Base-by-base conservation (phyloP, 768 basidiomycete genomes). In the Epithele typhae region DNA sequence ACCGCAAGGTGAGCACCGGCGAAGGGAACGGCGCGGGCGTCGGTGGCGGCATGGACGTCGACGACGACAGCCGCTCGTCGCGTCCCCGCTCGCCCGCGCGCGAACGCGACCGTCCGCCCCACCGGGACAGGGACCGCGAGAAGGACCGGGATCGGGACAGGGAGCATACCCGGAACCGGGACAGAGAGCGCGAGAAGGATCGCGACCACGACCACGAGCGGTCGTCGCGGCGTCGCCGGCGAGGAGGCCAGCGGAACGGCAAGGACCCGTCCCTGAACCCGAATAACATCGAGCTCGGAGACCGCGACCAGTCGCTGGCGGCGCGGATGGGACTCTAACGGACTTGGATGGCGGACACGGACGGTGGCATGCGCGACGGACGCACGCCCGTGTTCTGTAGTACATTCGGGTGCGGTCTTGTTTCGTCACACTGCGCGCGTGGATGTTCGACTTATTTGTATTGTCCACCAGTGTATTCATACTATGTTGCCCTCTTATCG, bases 291-390 rank as follows among this genome's bases (percentile, higher is more conserved):
- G 30, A 39, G 19, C 60, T 67, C 67, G 53, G n/a, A n/a, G n/a
- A 36, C 46, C 37, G 53, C 43, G 83, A 86, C 72, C 87, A 87
- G 78, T 87, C 88, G 73, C 81, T 91, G 72, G 84, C 82, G 64
- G 86, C 90, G 67, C 72, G 88, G 60, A 77, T 91, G 82, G 88
- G 88, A 64, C 74, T 90, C 30, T 87, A 77, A 87, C 80, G 88
- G 87, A 64, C 74, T 88, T 35, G 40, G 39, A 41, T 33, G 43
- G 39, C 36, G 45, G 48, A 43, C n/a, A n/a, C 17, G 35, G 35
- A 8, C 30, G 45, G 54, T 54, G 33, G 38, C 38, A 18, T 41
- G 33, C 40, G 25, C 41, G 18, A 25, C 27, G 18, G 39, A 40
- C 33, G 42, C 33, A 43, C 42, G 38, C 38, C 38, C 23, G 33